Evolutionary conservation across 768 basidiomycete genomes (phyloP).

Genomic region (Trametes maxima): DNA sequence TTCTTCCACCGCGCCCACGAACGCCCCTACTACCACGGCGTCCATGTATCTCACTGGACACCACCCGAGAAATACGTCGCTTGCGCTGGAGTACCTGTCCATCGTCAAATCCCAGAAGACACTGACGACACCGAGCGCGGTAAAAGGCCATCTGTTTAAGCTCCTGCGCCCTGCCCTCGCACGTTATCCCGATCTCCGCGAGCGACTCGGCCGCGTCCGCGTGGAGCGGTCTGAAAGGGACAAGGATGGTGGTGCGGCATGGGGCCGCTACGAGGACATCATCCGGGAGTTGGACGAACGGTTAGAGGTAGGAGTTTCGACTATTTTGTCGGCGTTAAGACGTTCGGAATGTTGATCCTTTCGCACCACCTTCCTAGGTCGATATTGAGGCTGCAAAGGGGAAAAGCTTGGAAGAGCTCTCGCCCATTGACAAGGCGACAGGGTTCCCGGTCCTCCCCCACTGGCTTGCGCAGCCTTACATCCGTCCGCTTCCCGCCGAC

Average conservation of each 20-base stretch:
- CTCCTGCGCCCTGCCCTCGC: conserved; percentile 78
- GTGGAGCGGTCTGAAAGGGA: conserved; percentile 28
- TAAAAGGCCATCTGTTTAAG: conserved; percentile 95
- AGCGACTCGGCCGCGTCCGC: conserved; percentile 59
- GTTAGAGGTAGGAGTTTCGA: conserved; percentile 50
- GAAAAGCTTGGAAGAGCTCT: conserved; percentile 38
- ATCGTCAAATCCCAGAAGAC: conserved; percentile 77
- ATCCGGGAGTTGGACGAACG: conserved; percentile 60
- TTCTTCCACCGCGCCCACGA: conserved; percentile 1
- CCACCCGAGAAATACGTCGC: conserved; percentile 59
- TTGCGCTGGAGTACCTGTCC: conserved; percentile 86
- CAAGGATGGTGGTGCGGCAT: conserved; percentile 30
- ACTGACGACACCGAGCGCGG: conserved; percentile 66
- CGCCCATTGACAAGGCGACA: conserved; percentile 46
- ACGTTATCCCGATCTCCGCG: conserved; percentile 70
- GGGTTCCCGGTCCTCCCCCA: conserved; percentile 60
- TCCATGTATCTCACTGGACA: conserved; percentile 40
- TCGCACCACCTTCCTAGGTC: conserved; percentile 36
- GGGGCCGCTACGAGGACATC: conserved; percentile 53
- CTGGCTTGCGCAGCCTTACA: conserved; percentile 75
- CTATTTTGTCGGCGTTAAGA: neutral
- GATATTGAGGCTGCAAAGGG: conserved; percentile 47
- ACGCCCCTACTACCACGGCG: conserved; percentile 19
- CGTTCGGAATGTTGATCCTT: neutral
- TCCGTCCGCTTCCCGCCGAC: conserved; percentile 44